phyloP scores from a whole-genome alignment of 305 asterid genomes.

The Galium porrigens region DNA sequence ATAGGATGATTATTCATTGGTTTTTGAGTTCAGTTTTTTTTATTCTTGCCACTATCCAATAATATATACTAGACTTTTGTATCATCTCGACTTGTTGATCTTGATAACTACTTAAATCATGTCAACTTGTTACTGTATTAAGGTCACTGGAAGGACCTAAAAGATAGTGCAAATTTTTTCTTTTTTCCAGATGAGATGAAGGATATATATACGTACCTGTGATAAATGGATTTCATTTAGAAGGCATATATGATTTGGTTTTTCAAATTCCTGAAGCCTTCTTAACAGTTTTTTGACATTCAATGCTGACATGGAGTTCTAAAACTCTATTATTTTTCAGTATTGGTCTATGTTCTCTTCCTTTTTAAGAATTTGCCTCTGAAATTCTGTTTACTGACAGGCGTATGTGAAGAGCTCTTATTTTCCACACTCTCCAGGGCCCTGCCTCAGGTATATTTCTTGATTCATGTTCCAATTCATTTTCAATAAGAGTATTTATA shows the following conservation, averaged over 20 bases:
- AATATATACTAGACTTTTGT: neutral
- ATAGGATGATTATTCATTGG: neutral
- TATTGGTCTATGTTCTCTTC: neutral
- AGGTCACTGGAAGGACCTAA: neutral
- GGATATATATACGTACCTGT: neutral
- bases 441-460: conserved; percentile 54
- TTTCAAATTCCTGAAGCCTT: neutral
- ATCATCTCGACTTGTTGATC: neutral
- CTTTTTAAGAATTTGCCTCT: neutral
- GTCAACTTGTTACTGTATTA: neutral
- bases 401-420: conserved; percentile 55
- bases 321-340: neutral
- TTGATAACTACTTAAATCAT: neutral
- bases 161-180: neutral
- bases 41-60: neutral
- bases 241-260: no score
- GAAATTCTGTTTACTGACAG: conserved; percentile 27
- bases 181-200: neutral
- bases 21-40: neutral
- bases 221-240: neutral
- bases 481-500: neutral
- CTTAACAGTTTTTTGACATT: neutral
- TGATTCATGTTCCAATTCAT: neutral
- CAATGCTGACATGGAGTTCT: neutral
- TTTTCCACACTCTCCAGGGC: conserved; percentile 72